Conservation (phyloP, 208 protist genomes). For the Leishmania major region DNA sequence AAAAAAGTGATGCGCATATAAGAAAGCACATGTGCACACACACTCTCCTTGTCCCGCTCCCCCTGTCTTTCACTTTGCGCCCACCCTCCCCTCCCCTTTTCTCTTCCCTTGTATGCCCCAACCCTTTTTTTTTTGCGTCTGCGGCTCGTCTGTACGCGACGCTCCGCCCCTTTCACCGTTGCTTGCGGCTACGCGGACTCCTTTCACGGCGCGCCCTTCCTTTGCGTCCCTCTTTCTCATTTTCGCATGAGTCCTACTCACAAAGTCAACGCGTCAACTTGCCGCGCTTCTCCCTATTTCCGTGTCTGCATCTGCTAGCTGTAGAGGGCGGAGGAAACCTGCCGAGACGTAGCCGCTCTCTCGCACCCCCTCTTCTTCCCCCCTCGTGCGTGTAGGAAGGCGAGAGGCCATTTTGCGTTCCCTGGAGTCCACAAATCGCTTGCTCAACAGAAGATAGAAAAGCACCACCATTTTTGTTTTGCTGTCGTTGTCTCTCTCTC, state of each 20-base stretch:
- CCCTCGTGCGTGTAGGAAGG: neutral
- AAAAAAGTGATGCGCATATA: neutral
- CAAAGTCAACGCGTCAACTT: slow-evolving; percentile 5
- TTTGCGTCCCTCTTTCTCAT: neutral
- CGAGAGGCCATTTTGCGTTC: neutral
- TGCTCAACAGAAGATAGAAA: neutral
- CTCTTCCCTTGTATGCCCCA: neutral
- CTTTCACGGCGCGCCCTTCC: neutral
- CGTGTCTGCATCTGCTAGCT: neutral
- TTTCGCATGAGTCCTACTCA: no score
- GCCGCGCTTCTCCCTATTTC: neutral
- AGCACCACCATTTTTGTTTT: neutral
- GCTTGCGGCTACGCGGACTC: neutral
- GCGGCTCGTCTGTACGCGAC: neutral
- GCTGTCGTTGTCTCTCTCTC: neutral
- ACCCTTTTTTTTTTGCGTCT: neutral
- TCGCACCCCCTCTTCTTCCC: neutral
- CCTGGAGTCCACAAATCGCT: neutral
- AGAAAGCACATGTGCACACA: neutral
- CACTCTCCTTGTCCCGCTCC: neutral
- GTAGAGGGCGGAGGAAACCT: neutral
- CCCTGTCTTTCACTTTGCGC: neutral
- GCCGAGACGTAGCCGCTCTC: neutral
- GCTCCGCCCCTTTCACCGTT: neutral
- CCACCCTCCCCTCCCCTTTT: neutral